Conservation (phyloP, 1,139 yeast genomes). For the Candida albicans region DNA sequence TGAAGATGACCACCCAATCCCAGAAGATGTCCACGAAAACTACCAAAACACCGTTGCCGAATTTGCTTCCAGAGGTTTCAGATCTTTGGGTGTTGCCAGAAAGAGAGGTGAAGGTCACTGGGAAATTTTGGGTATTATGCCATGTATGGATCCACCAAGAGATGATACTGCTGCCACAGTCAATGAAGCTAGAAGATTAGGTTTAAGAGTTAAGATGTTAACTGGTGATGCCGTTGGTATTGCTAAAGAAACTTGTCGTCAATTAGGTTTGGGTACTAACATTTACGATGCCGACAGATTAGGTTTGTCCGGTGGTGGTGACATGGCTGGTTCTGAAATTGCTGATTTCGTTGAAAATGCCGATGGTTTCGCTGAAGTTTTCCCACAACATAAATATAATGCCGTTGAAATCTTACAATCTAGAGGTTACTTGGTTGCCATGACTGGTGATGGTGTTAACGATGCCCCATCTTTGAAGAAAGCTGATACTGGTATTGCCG, state of each 20-base stretch:
- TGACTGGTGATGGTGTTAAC: slow-evolving; percentile 99
- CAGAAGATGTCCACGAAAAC: slow-evolving; percentile 92
- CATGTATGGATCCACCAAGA: slow-evolving; percentile 99
- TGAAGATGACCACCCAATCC: slow-evolving; percentile 94
- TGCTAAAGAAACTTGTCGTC: slow-evolving; percentile 98
- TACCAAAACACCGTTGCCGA: slow-evolving; percentile 97
- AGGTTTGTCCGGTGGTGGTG: slow-evolving; percentile 96
- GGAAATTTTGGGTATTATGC: slow-evolving; percentile 97
- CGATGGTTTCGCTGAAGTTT: slow-evolving; percentile 96
- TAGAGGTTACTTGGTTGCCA: slow-evolving; percentile 94
- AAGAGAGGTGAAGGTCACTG: slow-evolving; percentile 99
- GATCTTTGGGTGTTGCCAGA: slow-evolving; percentile 98
- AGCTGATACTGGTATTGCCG: slow-evolving; percentile 97
- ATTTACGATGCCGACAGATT: slow-evolving; percentile 96
- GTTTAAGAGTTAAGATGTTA: slow-evolving; percentile 96
- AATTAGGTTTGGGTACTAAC: slow-evolving; percentile 95
- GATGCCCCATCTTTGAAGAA: slow-evolving; percentile 96
- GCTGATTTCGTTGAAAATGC: slow-evolving; percentile 95
- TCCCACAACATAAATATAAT: slow-evolving; percentile 94
- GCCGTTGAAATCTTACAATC: slow-evolving; percentile 88
- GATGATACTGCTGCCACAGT: slow-evolving; percentile 97
- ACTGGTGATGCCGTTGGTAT: slow-evolving; percentile 99
- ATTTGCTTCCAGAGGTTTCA: slow-evolving; percentile 97
- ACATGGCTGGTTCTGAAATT: slow-evolving; percentile 94
- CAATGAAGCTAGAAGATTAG: slow-evolving; percentile 87